phyloP scores from a whole-genome alignment of 2,329 filamentous ascomycete genomes.

The Elsinoe ampelina region DNA sequence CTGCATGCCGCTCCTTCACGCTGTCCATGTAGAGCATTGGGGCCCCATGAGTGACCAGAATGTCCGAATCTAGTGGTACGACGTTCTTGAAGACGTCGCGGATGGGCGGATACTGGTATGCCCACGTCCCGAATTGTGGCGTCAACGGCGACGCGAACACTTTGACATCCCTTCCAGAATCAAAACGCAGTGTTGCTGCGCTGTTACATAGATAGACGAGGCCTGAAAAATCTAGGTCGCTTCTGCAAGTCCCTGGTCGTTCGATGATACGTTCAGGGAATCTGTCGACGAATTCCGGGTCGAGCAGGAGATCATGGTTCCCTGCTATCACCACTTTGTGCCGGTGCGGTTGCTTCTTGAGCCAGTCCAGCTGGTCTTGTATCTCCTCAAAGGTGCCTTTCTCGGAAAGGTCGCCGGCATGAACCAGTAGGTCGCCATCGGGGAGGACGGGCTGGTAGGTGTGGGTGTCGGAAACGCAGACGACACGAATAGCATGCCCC shows the following conservation, averaged over 20 bases:
- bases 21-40: slow-evolving; percentile 32
- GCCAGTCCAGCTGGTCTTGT: slow-evolving; percentile 77
- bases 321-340: slow-evolving; percentile 78
- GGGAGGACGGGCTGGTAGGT: slow-evolving; percentile 47
- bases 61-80: slow-evolving; percentile 62
- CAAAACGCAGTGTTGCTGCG: slow-evolving; percentile 26
- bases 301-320: slow-evolving; percentile 84
- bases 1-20: slow-evolving; percentile 19
- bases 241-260: too few relatives aligned
- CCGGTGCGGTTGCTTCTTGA: slow-evolving; percentile 60
- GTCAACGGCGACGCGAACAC: slow-evolving; percentile 61
- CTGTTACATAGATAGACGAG: neutral
- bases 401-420: slow-evolving; percentile 72
- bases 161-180: slow-evolving; percentile 48
- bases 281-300: slow-evolving; percentile 42
- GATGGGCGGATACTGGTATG: slow-evolving; percentile 62
- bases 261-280: too few relatives aligned
- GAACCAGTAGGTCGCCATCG: slow-evolving; percentile 71
- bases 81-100: slow-evolving; percentile 62
- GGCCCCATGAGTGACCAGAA: slow-evolving; percentile 63
- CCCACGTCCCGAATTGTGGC: slow-evolving; percentile 27
- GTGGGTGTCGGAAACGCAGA: slow-evolving; percentile 74
- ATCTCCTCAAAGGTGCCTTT: slow-evolving; percentile 62
- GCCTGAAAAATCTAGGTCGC: too few relatives aligned
- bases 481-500: slow-evolving; percentile 46